These are phyloP conservation scores for Myxozyma kluyveri DNA, from an alignment of 805 yeast genomes.

Conservation along the genomic window DNA sequence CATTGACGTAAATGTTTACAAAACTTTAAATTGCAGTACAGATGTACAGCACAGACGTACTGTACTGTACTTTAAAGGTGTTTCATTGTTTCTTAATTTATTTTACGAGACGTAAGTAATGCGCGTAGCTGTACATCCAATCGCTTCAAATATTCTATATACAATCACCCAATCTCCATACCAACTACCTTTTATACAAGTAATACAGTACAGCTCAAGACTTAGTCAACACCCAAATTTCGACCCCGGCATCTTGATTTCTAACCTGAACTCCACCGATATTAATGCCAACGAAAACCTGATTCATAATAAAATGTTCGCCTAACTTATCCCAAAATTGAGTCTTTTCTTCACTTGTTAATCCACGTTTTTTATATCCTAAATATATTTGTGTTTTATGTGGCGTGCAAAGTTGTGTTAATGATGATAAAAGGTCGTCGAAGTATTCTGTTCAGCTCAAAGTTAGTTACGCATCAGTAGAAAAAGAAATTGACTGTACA, in stretches of 20 bases:
- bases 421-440: slow-evolving; percentile 10
- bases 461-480: neutral
- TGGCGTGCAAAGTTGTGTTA: slow-evolving; percentile 10
- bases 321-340: slow-evolving; percentile 8
- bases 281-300: neutral
- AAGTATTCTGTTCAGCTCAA: slow-evolving; percentile 12
- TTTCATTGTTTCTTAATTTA: too few species aligned
- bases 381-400: slow-evolving; percentile 11
- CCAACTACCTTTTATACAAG: too few species aligned
- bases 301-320: slow-evolving; percentile 3
- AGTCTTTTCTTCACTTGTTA: slow-evolving; percentile 13
- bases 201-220: too few species aligned
- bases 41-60: too few species aligned
- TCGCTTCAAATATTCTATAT: too few species aligned
- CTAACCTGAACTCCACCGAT: slow-evolving; percentile 1
- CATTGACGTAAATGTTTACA: too few species aligned
- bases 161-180: too few species aligned
- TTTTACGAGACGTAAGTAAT: too few species aligned
- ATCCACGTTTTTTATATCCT: slow-evolving; percentile 28
- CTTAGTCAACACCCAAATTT: slow-evolving; percentile 17
- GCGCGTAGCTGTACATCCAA: too few species aligned
- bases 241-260: slow-evolving; percentile 15
- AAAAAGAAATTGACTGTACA: neutral
- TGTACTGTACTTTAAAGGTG: too few species aligned
- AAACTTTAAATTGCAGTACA: too few species aligned